Conservation (phyloP, 2,329 filamentous ascomycete species). For the Paraconiothyrium brasiliense region DNA sequence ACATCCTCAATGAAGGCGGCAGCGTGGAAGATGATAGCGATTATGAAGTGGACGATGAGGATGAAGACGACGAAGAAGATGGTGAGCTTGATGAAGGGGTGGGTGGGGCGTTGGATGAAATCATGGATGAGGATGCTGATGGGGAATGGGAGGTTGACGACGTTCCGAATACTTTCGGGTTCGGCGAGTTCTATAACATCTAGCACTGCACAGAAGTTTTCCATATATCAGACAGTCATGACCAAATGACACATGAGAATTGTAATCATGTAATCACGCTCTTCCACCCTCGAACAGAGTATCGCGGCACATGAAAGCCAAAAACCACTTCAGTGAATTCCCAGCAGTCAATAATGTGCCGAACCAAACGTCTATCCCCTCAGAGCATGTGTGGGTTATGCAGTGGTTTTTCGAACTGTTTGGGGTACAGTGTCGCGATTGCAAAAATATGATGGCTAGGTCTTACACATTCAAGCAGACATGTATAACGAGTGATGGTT, state of each 20-base stretch:
- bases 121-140: slow-evolving; percentile 29
- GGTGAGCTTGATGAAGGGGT: slow-evolving; percentile 26
- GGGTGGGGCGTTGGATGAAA: slow-evolving; percentile 24
- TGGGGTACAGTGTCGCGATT: too few species aligned
- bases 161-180: slow-evolving; percentile 9
- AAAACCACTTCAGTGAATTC: too few species aligned
- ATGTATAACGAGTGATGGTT: too few species aligned
- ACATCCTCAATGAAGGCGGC: slow-evolving; percentile 33
- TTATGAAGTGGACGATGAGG: slow-evolving; percentile 17
- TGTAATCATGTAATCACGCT: too few species aligned
- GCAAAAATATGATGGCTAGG: too few species aligned
- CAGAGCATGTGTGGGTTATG: too few species aligned
- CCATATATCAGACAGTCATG: neutral
- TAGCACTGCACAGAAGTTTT: neutral
- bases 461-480: too few species aligned
- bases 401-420: too few species aligned
- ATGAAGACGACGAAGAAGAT: slow-evolving; percentile 30
- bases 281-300: too few species aligned
- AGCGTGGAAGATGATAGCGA: slow-evolving; percentile 24
- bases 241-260: neutral
- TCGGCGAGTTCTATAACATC: neutral
- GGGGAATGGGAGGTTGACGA: slow-evolving; percentile 28
- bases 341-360: too few species aligned
- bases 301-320: too few species aligned
- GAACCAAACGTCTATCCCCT: too few species aligned